These are phyloP conservation scores for Populus trichocarpa DNA, from an alignment of 441 rosid genomes.

Conservation along the genomic window DNA sequence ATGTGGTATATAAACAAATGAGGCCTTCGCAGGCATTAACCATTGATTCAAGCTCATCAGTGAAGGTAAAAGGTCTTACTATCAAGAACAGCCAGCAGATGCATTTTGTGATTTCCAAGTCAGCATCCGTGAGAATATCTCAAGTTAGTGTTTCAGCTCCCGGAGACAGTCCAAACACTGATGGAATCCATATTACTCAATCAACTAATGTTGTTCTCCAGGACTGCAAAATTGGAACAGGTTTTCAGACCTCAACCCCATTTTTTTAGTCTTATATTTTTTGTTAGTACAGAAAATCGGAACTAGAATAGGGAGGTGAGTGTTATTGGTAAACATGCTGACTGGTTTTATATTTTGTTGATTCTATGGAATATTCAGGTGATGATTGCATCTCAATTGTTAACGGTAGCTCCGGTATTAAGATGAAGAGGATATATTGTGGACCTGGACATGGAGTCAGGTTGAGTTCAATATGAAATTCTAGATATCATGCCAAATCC, in stretches of 20 bases:
- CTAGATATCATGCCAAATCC: background rate
- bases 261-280: background rate
- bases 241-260: conserved; percentile 31
- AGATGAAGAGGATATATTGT: conserved; percentile 79
- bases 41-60: conserved; percentile 78
- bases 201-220: conserved; percentile 80
- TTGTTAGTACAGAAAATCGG: background rate
- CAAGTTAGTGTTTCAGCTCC: conserved; percentile 74
- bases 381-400: conserved; percentile 97
- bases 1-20: background rate
- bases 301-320: background rate
- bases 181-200: conserved; percentile 86
- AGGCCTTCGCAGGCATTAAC: conserved; percentile 71
- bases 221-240: conserved; percentile 96
- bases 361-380: conserved; percentile 45
- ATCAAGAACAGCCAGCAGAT: conserved; percentile 95
- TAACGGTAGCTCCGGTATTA: conserved; percentile 66
- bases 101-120: conserved; percentile 74
- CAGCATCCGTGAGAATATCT: conserved; percentile 57
- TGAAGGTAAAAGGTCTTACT: conserved; percentile 74
- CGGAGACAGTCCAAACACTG: conserved; percentile 95
- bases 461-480: conserved; percentile 27
- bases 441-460: conserved; percentile 99
- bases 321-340: background rate
- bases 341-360: conserved; percentile 4